Evolutionary conservation across 371 early-diverging fungal species (phyloP).

Genomic region (Mycotypha africana): DNA sequence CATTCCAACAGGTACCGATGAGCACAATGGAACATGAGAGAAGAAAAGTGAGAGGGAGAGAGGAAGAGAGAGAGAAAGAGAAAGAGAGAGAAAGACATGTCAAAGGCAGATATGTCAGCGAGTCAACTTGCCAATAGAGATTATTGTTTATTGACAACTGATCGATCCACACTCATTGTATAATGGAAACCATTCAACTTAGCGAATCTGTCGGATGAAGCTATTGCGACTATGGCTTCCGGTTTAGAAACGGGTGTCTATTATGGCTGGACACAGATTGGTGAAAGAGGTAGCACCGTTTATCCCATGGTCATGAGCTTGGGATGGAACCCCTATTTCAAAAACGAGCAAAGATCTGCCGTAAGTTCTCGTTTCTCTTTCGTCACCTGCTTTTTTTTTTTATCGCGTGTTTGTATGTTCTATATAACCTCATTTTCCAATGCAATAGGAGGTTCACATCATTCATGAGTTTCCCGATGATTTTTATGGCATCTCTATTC

Average conservation of each 20-base stretch:
- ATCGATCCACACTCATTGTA: too few relatives aligned
- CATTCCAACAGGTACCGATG: constrained; percentile 97
- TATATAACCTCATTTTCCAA: too few relatives aligned
- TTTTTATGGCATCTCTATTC: constrained; percentile 85
- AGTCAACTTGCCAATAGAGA: too few relatives aligned
- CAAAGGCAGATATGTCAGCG: too few relatives aligned
- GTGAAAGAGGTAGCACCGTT: constrained; percentile 41
- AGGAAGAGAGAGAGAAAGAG: too few relatives aligned
- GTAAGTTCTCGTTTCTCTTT: constrained; percentile 44
- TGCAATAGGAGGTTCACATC: constrained; percentile 95
- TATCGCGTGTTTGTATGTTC: too few relatives aligned
- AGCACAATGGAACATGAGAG: too few relatives aligned
- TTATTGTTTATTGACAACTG: too few relatives aligned
- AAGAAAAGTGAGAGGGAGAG: too few relatives aligned
- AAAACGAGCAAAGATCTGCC: constrained; percentile 93
- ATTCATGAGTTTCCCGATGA: constrained; percentile 82
- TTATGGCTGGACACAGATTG: constrained; percentile 90
- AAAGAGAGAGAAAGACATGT: too few relatives aligned
- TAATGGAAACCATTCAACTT: too few relatives aligned
- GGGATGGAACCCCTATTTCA: constrained; percentile 98
- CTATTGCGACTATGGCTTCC: constrained; percentile 59
- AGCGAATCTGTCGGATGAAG: constrained; percentile 89
- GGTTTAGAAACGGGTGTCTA: constrained; percentile 85
- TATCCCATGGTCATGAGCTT: constrained; percentile 97
- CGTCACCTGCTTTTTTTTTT: too few relatives aligned